Conservation (phyloP, 2,329 filamentous ascomycete genomes). For the Pestalotiopsis sp. region DNA sequence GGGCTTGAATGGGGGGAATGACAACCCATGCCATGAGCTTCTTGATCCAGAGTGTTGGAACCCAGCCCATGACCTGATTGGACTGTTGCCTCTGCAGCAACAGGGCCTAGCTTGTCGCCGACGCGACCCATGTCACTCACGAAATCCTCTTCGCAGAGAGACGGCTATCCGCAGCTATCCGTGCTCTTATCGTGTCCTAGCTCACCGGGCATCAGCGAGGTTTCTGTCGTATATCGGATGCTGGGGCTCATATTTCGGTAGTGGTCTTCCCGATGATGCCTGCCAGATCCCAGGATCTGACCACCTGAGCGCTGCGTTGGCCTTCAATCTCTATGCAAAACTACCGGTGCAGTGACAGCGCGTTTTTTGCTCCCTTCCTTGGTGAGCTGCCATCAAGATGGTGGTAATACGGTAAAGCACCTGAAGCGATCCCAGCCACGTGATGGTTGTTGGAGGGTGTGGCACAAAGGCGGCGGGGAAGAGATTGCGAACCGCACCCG, state of each 20-base stretch:
- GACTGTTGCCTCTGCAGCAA: neutral
- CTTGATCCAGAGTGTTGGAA: neutral
- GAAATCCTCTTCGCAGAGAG: neutral
- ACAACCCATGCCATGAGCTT: neutral
- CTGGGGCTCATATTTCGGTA: neutral
- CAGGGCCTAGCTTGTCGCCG: neutral
- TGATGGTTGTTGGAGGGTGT: neutral
- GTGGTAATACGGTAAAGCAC: neutral
- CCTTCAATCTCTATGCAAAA: too few species aligned
- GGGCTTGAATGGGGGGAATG: neutral
- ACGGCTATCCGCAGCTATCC: neutral
- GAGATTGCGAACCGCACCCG: neutral
- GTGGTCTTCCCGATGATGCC: neutral
- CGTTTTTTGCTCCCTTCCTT: too few species aligned
- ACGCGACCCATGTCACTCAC: neutral
- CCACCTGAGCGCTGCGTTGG: too few species aligned
- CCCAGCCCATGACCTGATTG: neutral
- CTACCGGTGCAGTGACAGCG: too few species aligned
- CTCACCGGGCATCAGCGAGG: neutral
- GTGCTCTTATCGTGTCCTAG: neutral
- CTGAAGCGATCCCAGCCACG: neutral
- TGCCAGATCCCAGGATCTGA: neutral
- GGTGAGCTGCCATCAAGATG: neutral
- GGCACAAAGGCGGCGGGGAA: neutral
- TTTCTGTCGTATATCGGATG: neutral